Percentiles rank a stretch among this genome's conserved stretches.
phyloP scores from a whole-genome alignment of 2,329 filamentous ascomycete species.

The Aspergillus sp. region DNA sequence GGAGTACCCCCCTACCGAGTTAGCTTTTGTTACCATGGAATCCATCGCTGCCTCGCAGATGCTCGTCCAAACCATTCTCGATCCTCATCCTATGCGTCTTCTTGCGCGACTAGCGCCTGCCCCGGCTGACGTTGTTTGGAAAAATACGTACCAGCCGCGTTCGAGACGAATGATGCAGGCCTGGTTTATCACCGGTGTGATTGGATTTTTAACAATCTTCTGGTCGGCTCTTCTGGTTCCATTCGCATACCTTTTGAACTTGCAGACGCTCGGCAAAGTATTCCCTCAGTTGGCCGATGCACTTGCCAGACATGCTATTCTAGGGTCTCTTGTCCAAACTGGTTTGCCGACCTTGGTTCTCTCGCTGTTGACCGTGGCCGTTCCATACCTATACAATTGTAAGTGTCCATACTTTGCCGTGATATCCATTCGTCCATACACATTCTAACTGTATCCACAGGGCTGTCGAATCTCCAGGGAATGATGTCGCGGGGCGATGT shows the following conservation, averaged over 20 bases:
- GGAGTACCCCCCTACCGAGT: conserved; percentile 72
- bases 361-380: conserved; percentile 81
- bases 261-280: conserved; percentile 74
- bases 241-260: conserved; percentile 75
- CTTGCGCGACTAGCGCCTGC: conserved; percentile 83
- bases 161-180: conserved; percentile 71
- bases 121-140: conserved; percentile 91
- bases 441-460: conserved; percentile 32
- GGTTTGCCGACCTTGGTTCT: conserved; percentile 82
- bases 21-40: conserved; percentile 97
- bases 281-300: conserved; percentile 68
- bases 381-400: conserved; percentile 94
- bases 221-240: conserved; percentile 83
- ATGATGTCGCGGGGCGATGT: conserved; percentile 95
- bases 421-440: background rate
- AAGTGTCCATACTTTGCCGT: conserved; percentile 26
- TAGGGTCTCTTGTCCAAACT: conserved; percentile 77
- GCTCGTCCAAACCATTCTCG: conserved; percentile 91
- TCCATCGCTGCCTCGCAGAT: conserved; percentile 90
- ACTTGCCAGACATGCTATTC: conserved; percentile 67
- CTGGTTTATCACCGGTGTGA: conserved; percentile 81
- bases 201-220: conserved; percentile 78
- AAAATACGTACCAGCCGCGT: conserved; percentile 82
- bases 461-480: conserved; percentile 83
- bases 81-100: conserved; percentile 82